phyloP scores from a whole-genome alignment of 2,329 filamentous ascomycete species.

The Myotisia sp. region DNA sequence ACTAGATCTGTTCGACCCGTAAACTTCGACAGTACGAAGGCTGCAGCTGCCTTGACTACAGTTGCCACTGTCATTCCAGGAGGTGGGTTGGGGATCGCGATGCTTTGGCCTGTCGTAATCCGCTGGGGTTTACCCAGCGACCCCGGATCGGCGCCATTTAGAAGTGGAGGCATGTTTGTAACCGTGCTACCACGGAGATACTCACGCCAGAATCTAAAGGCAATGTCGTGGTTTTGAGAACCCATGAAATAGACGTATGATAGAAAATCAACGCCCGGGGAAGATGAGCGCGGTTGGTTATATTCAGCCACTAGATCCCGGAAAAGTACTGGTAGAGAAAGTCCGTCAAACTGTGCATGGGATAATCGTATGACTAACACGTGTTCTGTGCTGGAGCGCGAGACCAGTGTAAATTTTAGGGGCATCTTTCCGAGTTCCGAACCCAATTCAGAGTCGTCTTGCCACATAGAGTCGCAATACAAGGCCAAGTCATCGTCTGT shows the following conservation, averaged over 20 bases:
- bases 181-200: constrained; percentile 39
- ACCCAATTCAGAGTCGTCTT: not conserved
- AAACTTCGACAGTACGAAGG: constrained; percentile 39
- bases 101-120: not conserved
- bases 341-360: constrained; percentile 50
- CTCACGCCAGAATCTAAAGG: constrained; percentile 42
- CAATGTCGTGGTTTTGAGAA: constrained; percentile 12
- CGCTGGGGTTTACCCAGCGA: not conserved
- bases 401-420: constrained; percentile 1
- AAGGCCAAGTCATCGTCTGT: constrained; percentile 25
- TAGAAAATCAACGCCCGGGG: no score
- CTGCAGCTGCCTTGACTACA: constrained; percentile 46
- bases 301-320: no score
- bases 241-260: not conserved
- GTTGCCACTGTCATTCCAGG: constrained; percentile 43
- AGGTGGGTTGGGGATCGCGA: constrained; percentile 15
- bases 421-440: not conserved
- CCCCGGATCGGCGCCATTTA: not conserved
- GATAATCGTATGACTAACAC: constrained; percentile 41
- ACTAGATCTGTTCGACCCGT: constrained; percentile 37
- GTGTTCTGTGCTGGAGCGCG: not conserved
- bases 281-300: no score
- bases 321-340: constrained; percentile 43
- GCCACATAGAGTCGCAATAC: not conserved
- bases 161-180: constrained; percentile 14